Evolutionary conservation across 345 rosid genomes (phyloP).

Genomic region (Citropsis articulata): DNA sequence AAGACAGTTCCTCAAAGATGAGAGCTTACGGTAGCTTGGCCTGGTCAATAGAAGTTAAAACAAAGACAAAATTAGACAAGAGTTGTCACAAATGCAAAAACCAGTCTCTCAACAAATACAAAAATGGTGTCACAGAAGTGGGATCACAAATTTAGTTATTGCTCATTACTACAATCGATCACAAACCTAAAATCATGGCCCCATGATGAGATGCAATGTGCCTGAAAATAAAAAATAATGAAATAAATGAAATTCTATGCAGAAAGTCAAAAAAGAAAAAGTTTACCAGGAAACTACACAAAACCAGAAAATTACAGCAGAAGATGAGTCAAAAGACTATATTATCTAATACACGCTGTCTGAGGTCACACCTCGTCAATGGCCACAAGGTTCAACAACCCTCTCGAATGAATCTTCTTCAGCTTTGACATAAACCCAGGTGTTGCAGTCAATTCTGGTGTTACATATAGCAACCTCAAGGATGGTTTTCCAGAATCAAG

Average conservation of each 20-base stretch:
- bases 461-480: constrained; percentile 77
- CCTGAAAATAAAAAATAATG: constrained; percentile 42
- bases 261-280: neutral
- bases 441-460: constrained; percentile 89
- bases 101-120: no score
- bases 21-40: constrained; percentile 87
- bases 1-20: constrained; percentile 65
- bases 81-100: neutral
- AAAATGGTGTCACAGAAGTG: neutral
- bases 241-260: constrained; percentile 14
- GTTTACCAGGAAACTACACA: neutral
- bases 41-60: constrained; percentile 30
- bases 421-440: constrained; percentile 83
- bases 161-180: constrained; percentile 16
- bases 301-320: neutral
- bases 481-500: constrained; percentile 87
- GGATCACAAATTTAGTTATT: neutral
- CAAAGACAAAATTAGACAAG: neutral
- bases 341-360: neutral
- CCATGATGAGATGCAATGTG: constrained; percentile 98
- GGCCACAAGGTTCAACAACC: constrained; percentile 86
- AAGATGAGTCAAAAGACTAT: constrained; percentile 11
- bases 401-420: constrained; percentile 68
- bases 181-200: constrained; percentile 98
- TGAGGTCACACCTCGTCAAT: constrained; percentile 73